A percentile compares a stretch with the other conserved stretches of the same genome.
Evolutionary conservation across 345 rosid genomes (phyloP).

Genomic region (Hibiscus trionum): DNA sequence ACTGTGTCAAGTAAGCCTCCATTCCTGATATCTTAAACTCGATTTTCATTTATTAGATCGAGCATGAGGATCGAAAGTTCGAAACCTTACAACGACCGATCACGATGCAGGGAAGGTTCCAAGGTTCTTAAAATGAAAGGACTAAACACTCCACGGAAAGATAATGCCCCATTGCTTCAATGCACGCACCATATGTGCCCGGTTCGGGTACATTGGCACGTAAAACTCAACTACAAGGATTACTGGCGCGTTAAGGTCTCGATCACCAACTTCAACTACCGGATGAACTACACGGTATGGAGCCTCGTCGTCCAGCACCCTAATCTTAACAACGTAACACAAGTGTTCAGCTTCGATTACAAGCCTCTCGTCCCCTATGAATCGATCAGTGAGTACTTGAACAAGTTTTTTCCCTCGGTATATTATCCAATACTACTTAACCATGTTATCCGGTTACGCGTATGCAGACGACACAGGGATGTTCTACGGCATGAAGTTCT

Average conservation of each 20-base stretch:
- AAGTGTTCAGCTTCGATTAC: constrained; percentile 85
- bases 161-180: constrained; percentile 50
- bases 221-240: constrained; percentile 67
- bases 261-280: constrained; percentile 60
- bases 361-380: constrained; percentile 63
- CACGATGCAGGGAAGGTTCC: constrained; percentile 53
- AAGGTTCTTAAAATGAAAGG: constrained; percentile 53
- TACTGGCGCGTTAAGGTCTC: constrained; percentile 76
- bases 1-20: constrained; percentile 63
- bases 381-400: constrained; percentile 45
- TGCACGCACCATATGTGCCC: constrained; percentile 92
- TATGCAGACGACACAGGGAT: neutral
- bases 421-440: neutral
- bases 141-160: constrained; percentile 52
- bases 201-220: constrained; percentile 77
- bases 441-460: neutral
- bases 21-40: neutral
- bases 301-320: constrained; percentile 70
- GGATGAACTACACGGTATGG: constrained; percentile 71
- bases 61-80: neutral
- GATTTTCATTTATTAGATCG: neutral
- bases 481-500: constrained; percentile 64
- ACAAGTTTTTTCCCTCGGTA: neutral
- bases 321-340: constrained; percentile 73
- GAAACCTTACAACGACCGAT: neutral